Conservation (phyloP, 495 filamentous ascomycete species). For the Penicillium arizonense region DNA sequence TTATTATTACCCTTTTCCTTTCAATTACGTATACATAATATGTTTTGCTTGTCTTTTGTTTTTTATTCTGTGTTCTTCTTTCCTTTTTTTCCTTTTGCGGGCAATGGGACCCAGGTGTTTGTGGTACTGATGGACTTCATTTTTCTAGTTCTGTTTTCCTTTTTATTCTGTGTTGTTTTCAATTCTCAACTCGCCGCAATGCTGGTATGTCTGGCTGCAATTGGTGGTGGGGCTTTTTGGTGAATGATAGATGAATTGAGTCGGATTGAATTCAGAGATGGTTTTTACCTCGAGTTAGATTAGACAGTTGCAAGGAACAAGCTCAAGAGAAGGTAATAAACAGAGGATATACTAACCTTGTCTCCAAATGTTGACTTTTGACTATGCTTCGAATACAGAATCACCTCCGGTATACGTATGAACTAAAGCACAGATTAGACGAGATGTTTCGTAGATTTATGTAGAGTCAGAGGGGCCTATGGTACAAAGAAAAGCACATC, state of each 20-base stretch:
- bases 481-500: constrained; percentile 15
- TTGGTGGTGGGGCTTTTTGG: neutral
- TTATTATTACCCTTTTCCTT: constrained; percentile 10
- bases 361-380: too few species aligned
- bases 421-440: neutral
- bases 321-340: too few species aligned
- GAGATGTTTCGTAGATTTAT: constrained; percentile 1
- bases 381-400: too few species aligned
- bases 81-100: neutral
- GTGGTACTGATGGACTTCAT: neutral
- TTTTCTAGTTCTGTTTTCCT: neutral
- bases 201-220: neutral
- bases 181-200: neutral
- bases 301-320: too few species aligned
- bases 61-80: too few species aligned
- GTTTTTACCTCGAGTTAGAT: neutral
- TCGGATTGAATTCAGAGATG: neutral
- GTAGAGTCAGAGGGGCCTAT: constrained; percentile 6
- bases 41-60: neutral
- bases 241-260: constrained; percentile 5
- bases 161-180: neutral
- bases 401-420: too few species aligned
- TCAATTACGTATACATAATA: constrained; percentile 9
- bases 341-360: too few species aligned
- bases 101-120: neutral